Base-by-base conservation (phyloP, 202 grass and related monocot species). In the Miscanthus sacchariflorus region DNA sequence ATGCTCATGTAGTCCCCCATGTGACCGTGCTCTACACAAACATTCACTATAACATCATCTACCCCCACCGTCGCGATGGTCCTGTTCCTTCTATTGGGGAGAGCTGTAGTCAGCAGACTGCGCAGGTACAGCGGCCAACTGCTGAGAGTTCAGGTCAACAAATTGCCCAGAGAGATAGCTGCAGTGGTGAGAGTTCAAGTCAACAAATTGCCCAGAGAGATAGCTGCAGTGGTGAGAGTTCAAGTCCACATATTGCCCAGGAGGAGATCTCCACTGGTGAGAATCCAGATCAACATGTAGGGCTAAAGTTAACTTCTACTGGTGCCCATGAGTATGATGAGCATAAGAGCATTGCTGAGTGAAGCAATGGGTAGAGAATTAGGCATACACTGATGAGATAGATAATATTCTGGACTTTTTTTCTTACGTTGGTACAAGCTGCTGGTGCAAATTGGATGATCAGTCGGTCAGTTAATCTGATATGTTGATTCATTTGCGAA, bases 21-120 rank as follows among this genome's bases (percentile, higher is more conserved):
- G 88, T 90, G 84, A 90, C 67, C 4, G 70, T 90, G 74, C 68
- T 87, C 35, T 79, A n/a, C 74, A 33, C 58, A 27, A 63, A 68
- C 43, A 6, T 6, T 72, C 89, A 90, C 56, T 90, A 83, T 33
- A 74, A 87, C 79, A 73, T 90, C 79, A 18, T 87, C 84, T 87
- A 90, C 24, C 84, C 65, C 33, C 64, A 28, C 39, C 52, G 30
- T 83, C 79, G 33, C 52, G 54, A 50, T 58, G 77, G 56, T 65
- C 4, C 21, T 6, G 21, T 56, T 36, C 80, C 67, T 72, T 40
- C 30, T 72, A 38, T 33, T 58, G 80, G 23, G 25, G 67, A 39
- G 49, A 49, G 67, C 3, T 40, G 33, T 39, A 80, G 21, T 17
- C 59, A 69, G 15, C 61, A 59, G 46, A 28, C 19, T 63, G 30